These are phyloP conservation scores for Phytophthora foliorum DNA, from an alignment of 352 stramenopile species.

Conservation along the genomic window DNA sequence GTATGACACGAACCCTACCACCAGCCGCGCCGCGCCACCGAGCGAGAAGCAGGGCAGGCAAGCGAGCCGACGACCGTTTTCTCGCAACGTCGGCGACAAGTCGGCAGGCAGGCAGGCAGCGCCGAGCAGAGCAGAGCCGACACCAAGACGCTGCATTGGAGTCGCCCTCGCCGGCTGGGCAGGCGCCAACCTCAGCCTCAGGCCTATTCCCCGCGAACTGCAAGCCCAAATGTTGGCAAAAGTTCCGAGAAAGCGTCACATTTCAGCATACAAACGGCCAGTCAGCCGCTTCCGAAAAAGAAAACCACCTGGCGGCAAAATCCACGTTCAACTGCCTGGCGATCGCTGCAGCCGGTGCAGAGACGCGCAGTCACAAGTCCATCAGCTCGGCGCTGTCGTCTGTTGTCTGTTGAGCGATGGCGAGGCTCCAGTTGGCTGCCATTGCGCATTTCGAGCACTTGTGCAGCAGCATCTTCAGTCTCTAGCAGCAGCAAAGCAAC, in stretches of 20 bases:
- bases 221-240: constrained; percentile 26
- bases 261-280: constrained; percentile 28
- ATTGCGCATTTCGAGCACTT: constrained; percentile 41
- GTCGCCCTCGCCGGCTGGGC: neutral
- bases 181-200: neutral
- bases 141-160: constrained; percentile 6
- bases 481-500: constrained; percentile 4
- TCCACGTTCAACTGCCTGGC: constrained; percentile 23
- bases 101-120: too few relatives aligned
- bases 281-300: constrained; percentile 4
- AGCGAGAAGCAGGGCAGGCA: constrained; percentile 9
- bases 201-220: constrained; percentile 6
- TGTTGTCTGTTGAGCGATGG: constrained; percentile 27
- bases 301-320: constrained; percentile 14
- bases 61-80: constrained; percentile 13
- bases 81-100: constrained; percentile 6
- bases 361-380: constrained; percentile 24
- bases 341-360: constrained; percentile 7
- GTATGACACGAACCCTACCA: constrained; percentile 18
- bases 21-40: constrained; percentile 17
- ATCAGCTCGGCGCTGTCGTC: constrained; percentile 29
- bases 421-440: constrained; percentile 15
- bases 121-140: too few relatives aligned
- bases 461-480: constrained; percentile 7
- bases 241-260: constrained; percentile 17